Percentiles rank a stretch among this genome's conserved stretches.
These are phyloP conservation scores for Hypoxylon sp. DNA, from an alignment of 2,329 filamentous ascomycete genomes.

Conservation along the genomic window DNA sequence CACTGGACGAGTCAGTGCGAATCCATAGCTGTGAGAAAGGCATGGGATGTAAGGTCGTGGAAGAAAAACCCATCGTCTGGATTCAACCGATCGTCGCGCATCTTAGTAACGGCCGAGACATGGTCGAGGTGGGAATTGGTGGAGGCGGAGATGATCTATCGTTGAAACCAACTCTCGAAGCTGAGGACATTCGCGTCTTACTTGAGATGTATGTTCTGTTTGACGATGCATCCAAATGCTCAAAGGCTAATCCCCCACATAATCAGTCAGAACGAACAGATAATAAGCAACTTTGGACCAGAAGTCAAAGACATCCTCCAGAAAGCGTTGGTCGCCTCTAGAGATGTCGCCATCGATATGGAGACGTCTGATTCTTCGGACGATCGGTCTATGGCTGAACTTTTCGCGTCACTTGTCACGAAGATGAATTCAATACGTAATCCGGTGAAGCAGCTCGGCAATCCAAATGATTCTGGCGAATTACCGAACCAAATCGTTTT, in stretches of 20 bases:
- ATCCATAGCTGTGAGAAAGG: conserved; percentile 89
- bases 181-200: conserved; percentile 62
- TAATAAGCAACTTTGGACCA: conserved; percentile 14
- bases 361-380: conserved; percentile 43
- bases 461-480: background rate
- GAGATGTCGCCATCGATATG: conserved; percentile 48
- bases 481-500: conserved; percentile 65
- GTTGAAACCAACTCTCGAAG: conserved; percentile 67
- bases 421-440: conserved; percentile 29
- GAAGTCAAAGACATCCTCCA: conserved; percentile 32
- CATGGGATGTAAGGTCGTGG: conserved; percentile 62
- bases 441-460: conserved; percentile 22
- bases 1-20: conserved; percentile 65
- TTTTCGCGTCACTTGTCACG: conserved; percentile 29
- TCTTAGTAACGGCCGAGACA: conserved; percentile 64
- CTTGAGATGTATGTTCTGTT: conserved; percentile 47
- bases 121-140: conserved; percentile 79
- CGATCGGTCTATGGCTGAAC: conserved; percentile 17
- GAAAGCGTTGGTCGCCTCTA: conserved; percentile 41
- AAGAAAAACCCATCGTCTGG: conserved; percentile 67
- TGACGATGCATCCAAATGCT: no score
- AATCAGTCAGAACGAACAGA: background rate
- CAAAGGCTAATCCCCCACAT: conserved; percentile 14
- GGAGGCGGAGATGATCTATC: conserved; percentile 81
- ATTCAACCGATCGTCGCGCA: conserved; percentile 82